Base-by-base conservation (phyloP, 768 basidiomycete species). In the Neoboletus brunneissimus region DNA sequence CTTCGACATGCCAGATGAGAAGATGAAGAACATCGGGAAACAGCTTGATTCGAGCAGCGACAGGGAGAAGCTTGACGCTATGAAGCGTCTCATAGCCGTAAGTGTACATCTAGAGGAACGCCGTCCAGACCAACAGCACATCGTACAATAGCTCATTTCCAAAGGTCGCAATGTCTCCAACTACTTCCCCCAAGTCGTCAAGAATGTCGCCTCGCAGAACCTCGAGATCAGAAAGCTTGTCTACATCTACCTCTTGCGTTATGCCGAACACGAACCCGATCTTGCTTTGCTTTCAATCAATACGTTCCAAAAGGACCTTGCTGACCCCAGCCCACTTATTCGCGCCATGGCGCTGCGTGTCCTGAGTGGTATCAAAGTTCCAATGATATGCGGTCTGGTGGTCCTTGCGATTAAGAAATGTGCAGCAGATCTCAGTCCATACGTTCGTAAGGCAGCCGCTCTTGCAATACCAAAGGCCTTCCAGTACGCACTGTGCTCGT, bases 101-200 rank as follows among this genome's bases (percentile, higher is more conserved):
- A 65, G 89, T 80, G 22, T 51, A 32, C 38, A 12, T 27, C 22
- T 44, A 29, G 29, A 46, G 20, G 29, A 53, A 35, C 45, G 22
- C n/a, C 15, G 29, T 54, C 48, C 15, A 31, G 32, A 44, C 49
- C 40, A 22, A 47, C 57, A 47, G 31, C 23, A 16, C 34, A 37
- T 49, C 54, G 51, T 51, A 37, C 40, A 53, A 55, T 67, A 94
- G 92, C 83, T 96, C 72, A 95, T 96, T 53, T 94, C 91, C 38
- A 95, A 96, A 77, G 87, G 88, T 48, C 87, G 91, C 52, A 88
- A 93, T 62, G 91, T 97, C 60, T 88, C 94, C 25, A 84, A 88
- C 58, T 95, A 94, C 81, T 98, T 98, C 67, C 91, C 97, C 5
- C 90, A 91, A 67, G 97, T 99, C 27, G 94, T 98, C 65, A 98